A percentile compares a stretch with the other conserved stretches of the same genome.
Evolutionary conservation across 2,329 filamentous ascomycete genomes (phyloP).

Genomic region (Ilyonectria destructans): DNA sequence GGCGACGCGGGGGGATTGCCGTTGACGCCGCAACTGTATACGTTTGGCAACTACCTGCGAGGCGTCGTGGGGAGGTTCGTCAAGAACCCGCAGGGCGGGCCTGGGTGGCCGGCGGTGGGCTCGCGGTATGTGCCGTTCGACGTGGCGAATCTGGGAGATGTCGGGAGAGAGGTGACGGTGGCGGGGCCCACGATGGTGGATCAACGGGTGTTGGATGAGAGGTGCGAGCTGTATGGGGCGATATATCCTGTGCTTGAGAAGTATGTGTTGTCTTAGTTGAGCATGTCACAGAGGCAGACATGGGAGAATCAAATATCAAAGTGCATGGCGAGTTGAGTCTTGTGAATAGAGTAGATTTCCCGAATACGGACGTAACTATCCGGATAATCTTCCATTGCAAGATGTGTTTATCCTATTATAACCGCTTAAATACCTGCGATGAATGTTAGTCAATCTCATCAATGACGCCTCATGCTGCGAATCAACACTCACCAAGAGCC

Average conservation of each 20-base stretch:
- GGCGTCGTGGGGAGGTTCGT: conserved; percentile 45
- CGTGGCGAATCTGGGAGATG: conserved; percentile 42
- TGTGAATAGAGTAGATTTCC: conserved; percentile 2
- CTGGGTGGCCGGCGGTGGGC: conserved; percentile 47
- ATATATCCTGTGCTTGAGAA: conserved; percentile 38
- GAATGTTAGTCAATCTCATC: neutral
- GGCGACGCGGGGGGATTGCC: conserved; percentile 4
- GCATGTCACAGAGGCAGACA: neutral
- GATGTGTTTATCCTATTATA: neutral
- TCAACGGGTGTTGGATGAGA: conserved; percentile 36
- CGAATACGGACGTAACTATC: conserved; percentile 31
- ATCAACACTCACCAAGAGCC: conserved; percentile 55
- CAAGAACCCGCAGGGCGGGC: conserved; percentile 43
- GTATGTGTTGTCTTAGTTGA: conserved; percentile 22
- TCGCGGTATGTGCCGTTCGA: conserved; percentile 43
- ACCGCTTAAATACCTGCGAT: conserved; percentile 8
- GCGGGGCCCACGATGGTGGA: conserved; percentile 40
- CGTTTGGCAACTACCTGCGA: conserved; percentile 45
- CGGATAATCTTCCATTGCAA: neutral
- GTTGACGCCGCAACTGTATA: conserved; percentile 42
- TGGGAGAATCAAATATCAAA: neutral
- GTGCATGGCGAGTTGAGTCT: neutral
- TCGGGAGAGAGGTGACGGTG: conserved; percentile 16
- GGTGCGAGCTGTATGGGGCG: conserved; percentile 40
- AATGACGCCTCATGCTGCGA: too few species aligned